Evolutionary conservation across 2,329 filamentous ascomycete species (phyloP).

Genomic region (Periconia macrospinosa): DNA sequence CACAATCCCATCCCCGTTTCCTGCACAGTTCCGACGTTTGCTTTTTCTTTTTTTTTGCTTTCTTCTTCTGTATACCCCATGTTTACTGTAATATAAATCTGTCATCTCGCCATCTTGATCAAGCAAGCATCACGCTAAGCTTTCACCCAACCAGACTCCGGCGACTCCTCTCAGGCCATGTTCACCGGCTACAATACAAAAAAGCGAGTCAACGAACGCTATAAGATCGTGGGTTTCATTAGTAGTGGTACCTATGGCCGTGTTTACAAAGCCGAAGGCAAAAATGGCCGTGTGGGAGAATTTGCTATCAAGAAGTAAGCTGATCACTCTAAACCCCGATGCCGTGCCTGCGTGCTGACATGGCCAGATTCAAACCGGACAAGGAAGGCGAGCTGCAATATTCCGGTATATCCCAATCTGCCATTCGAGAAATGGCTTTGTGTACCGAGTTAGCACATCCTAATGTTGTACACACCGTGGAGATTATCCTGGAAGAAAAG

Average conservation of each 20-base stretch:
- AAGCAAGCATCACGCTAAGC: conserved; percentile 7
- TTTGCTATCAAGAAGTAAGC: conserved; percentile 96
- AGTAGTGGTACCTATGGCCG: conserved; percentile 97
- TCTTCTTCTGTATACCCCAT: no score
- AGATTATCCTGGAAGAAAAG: conserved; percentile 97
- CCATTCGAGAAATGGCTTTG: conserved; percentile 94
- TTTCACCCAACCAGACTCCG: conserved; percentile 21
- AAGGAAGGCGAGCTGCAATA: conserved; percentile 98
- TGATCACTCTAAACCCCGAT: neutral
- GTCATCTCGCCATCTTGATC: no score
- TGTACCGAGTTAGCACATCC: conserved; percentile 88
- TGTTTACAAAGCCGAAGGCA: conserved; percentile 90
- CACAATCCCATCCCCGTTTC: no score
- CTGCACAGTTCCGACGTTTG: no score
- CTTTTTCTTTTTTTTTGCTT: no score
- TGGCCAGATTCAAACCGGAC: conserved; percentile 80
- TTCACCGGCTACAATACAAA: conserved; percentile 65
- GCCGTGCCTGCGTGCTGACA: conserved; percentile 17
- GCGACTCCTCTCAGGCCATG: conserved; percentile 38
- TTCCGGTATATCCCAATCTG: conserved; percentile 96
- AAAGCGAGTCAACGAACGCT: conserved; percentile 86
- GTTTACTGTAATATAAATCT: no score
- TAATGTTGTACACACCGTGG: conserved; percentile 87
- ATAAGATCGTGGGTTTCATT: conserved; percentile 97
- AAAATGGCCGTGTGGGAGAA: conserved; percentile 72